Evolutionary conservation across 495 filamentous ascomycete species (phyloP).

Genomic region (Parathielavia hyrcaniae): DNA sequence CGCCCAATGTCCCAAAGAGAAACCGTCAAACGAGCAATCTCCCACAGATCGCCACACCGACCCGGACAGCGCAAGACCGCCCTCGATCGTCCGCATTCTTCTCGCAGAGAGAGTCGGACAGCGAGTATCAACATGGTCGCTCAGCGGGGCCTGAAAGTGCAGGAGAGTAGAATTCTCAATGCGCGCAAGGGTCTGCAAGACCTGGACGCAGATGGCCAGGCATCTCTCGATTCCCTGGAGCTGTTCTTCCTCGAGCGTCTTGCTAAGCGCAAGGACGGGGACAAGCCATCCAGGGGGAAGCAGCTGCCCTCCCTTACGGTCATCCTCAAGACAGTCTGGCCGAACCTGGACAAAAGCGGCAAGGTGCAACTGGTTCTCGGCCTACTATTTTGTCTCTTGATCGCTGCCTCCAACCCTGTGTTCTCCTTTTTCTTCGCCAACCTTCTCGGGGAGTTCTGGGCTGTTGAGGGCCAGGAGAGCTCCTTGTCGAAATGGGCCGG

Average conservation of each 20-base stretch:
- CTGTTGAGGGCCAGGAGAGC: constrained; percentile 36
- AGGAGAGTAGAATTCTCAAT: constrained; percentile 19
- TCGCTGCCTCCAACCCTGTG: constrained; percentile 63
- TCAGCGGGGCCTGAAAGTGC: constrained; percentile 18
- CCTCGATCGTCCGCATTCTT: background rate
- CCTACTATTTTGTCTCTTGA: constrained; percentile 53
- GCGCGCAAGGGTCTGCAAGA: constrained; percentile 3
- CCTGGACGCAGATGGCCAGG: background rate
- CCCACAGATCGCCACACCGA: background rate
- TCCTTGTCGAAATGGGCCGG: constrained; percentile 54
- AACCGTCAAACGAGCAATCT: background rate
- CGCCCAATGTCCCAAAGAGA: background rate
- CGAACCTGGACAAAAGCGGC: constrained; percentile 48
- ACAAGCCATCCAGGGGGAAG: constrained; percentile 3
- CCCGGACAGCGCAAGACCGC: background rate
- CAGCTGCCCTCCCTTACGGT: constrained; percentile 40
- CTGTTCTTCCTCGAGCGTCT: constrained; percentile 28
- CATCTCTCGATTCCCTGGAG: constrained; percentile 27
- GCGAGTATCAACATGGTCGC: constrained; percentile 21
- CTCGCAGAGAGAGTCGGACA: background rate
- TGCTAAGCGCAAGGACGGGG: constrained; percentile 21
- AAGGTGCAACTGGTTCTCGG: constrained; percentile 56
- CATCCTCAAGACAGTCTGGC: constrained; percentile 73
- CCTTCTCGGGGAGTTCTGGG: constrained; percentile 64
- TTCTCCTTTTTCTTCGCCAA: constrained; percentile 76